Evolutionary conservation across 805 yeast genomes (phyloP), one percentile per base, ranked within the genome.

Genomic region (Grigorovia transvaalensis): DNA sequence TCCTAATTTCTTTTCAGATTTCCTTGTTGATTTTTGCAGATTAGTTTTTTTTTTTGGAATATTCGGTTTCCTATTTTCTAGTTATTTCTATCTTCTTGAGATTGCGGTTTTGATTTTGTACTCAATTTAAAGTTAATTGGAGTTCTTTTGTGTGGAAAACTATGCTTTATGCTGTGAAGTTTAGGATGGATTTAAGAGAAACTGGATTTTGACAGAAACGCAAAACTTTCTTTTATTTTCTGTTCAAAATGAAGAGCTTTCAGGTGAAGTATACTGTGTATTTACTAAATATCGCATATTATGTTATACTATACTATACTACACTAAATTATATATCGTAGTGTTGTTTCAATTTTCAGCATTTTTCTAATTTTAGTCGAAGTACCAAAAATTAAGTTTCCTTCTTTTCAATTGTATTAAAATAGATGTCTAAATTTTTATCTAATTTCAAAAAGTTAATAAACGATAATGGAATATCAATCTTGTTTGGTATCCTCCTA

Each of bases 401-500:
- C 3, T 29, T 30, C 42, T 45, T 29, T 29, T 30, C 41, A 30
- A 45, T 45, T 30, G 35, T 33, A 33, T 45, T 45, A 6, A 30
- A 45, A 35, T 33, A 30, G 18, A 15, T 15, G 15, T 49, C 51
- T 19, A 49, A 35, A 15, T 44, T 33, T 12, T 46, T 38, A 23
- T 58, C 61, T 20, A 20, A 20, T 43, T 54, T 47, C 2, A 57
- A 46, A 49, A 52, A 51, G 17, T 54, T 44, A n/a, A 64, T 52
- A 46, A 62, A 56, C 8, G 57, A 45, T 11, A 54, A 53, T 27
- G 70, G 69, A 9, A 66, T 62, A 19, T 57, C 55, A 23, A 58
- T 51, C 9, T 51, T 38, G 20, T 58, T 40, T 3, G 70, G 70
- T n/a, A 66, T 61, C 41, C 65, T 55, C 18, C 70, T 54, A 47